phyloP scores from a whole-genome alignment of 805 yeast species.

The Nematodospora valgi region DNA sequence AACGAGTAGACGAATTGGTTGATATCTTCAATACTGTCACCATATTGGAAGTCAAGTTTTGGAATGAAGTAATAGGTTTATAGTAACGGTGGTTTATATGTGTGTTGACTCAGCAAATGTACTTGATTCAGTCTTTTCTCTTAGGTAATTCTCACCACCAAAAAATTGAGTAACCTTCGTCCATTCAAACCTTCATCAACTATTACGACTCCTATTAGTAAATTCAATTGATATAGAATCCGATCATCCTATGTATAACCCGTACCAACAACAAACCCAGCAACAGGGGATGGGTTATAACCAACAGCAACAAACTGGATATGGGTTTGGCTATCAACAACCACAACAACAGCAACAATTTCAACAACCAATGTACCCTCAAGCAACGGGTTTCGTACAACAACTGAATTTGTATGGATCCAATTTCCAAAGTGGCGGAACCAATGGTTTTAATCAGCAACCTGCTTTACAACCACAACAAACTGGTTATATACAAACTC shows the following conservation, averaged over 20 bases:
- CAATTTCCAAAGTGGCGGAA: conserved; percentile 4
- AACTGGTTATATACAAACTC: conserved; percentile 37
- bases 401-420: conserved; percentile 14
- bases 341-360: conserved; percentile 15
- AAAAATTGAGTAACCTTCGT: too few relatives aligned
- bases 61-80: conserved; percentile 48
- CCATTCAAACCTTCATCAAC: too few relatives aligned
- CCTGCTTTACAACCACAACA: conserved; percentile 21
- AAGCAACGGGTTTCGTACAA: conserved; percentile 20
- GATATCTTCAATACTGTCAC: conserved; percentile 60
- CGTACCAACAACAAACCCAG: conserved; percentile 35
- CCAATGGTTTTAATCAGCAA: conserved; percentile 6
- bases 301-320: conserved; percentile 16
- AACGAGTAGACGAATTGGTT: conserved; percentile 49
- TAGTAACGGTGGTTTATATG: neutral
- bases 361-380: conserved; percentile 36
- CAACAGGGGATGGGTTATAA: conserved; percentile 20
- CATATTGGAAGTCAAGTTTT: conserved; percentile 60
- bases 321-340: conserved; percentile 17
- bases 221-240: too few relatives aligned
- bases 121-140: neutral
- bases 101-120: too few relatives aligned
- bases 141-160: conserved; percentile 1
- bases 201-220: too few relatives aligned
- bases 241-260: conserved; percentile 36